Evolutionary conservation across 352 stramenopile species (phyloP), one percentile per base, ranked within the genome.

Genomic region (Phytophthora cryptogea): DNA sequence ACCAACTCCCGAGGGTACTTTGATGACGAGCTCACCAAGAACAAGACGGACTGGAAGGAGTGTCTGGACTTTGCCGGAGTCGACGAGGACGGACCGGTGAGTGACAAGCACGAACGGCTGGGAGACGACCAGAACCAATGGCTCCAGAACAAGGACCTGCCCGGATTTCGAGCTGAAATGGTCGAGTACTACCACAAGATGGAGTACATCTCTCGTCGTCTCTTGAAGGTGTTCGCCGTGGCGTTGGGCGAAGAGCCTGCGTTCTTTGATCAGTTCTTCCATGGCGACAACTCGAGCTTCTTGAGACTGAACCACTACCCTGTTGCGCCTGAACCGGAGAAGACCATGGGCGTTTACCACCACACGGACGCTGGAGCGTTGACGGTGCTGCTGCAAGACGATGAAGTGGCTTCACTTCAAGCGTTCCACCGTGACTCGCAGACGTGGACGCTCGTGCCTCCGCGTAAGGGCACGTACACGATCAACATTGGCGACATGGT

Each of bases 21-120:
- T 72, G 89, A 98, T 59, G 83, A 96, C 61, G 95, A 98, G 63
- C 72, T 98, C 30, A 98, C 94, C 36, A 98, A 98, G 76, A 89
- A 96, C 67, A 92, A 86, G 51, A 76, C 69, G 23, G 94, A 98
- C 72, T 97, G 88, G 89, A 98, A 98, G 46, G 83, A 97, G 62
- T 74, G 65, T 9, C 74, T 97, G 11, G 92, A 97, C 77, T 79
- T 80, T 43, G 64, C 67, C 13, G 75, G 75, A 1, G 67, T 17
- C 1, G 61, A 79, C 10, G 74, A 86, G 14, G 74, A 86, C 28
- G 67, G 58, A 2, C 42, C 68, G 1, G 67, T 83, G 5, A 16
- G 16, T 8, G 59, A 88, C 16, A 61, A 79, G 37, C 53, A 72
- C 36, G 89, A 92, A 71, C 69, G 80, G 16, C 90, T 94, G 23